phyloP scores from a whole-genome alignment of 352 stramenopile species.

The Phytopythium litorale region DNA sequence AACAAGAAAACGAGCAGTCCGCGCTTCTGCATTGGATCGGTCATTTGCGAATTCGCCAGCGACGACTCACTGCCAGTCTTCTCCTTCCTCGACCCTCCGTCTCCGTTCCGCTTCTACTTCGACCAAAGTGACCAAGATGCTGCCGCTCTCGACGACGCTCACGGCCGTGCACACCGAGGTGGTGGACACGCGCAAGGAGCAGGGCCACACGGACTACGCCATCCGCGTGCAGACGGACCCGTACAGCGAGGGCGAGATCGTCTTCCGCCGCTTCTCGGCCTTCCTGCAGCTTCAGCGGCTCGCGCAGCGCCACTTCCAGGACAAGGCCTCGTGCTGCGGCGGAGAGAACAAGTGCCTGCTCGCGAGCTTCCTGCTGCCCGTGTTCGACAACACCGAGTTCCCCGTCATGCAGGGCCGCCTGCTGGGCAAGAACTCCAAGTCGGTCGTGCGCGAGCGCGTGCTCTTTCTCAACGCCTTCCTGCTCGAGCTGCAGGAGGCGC shows the following conservation, averaged over 20 bases:
- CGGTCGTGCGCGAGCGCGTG: constrained; percentile 68
- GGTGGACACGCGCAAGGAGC: constrained; percentile 72
- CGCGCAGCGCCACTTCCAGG: constrained; percentile 60
- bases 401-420: constrained; percentile 64
- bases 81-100: no score
- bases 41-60: constrained; percentile 8
- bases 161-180: constrained; percentile 55
- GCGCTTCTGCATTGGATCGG: background rate
- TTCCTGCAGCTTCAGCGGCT: constrained; percentile 84
- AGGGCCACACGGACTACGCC: constrained; percentile 81
- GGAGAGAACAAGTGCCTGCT: constrained; percentile 67
- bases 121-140: constrained; percentile 13
- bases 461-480: constrained; percentile 85
- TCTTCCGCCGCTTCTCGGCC: constrained; percentile 83
- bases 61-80: background rate
- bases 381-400: constrained; percentile 77
- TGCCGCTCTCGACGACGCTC: constrained; percentile 37
- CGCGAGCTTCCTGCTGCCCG: constrained; percentile 53
- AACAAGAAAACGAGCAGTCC: constrained; percentile 4
- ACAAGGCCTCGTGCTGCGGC: constrained; percentile 58
- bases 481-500: constrained; percentile 63
- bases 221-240: constrained; percentile 69
- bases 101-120: background rate
- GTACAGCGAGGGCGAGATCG: constrained; percentile 53
- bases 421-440: constrained; percentile 80